Base-by-base conservation (phyloP, 1,284 basidiomycete genomes). In the Gomphus bonarii region DNA sequence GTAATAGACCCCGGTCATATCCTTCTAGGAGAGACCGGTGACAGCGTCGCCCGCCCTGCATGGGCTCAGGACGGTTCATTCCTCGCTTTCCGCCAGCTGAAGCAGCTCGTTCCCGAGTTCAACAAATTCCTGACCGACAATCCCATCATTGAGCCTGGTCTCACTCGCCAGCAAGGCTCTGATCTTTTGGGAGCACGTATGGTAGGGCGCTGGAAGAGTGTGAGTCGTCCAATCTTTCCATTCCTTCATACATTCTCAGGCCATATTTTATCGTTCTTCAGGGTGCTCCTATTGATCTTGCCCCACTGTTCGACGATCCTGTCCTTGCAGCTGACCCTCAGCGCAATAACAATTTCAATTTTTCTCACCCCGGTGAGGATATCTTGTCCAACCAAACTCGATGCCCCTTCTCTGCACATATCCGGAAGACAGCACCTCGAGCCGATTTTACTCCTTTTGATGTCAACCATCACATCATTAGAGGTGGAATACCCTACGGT, bases 151-250 rank as follows among this genome's bases (percentile, higher is more conserved):
- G 61, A 67, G 5, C 67, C 68, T 4, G 73, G 68, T 1, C 60
- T 78, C 14, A 57, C 72, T 2, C 60, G 60, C 2, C 64, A 73
- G 55, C 63, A 77, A 58, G 75, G 75, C 4, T 73, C 71, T 25
- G 78, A 76, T 36, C 67, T 79, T 7, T 68, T 79, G 10, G 79
- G 79, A 18, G 80, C 80, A 0, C 70, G 79, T 31, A 65, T 81
- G 47, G 66, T 82, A 14, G 80, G 80, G 2, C 70, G 80, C 3
- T 82, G 80, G 80, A 80, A 80, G 73, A 80, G 78, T 58, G 79
- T 74, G 64, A 35, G 69, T 67, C n/a, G 10, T 51, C 16, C 3
- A 20, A 42, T 28, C 12, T 38, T 48, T 30, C 2, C 8, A 40
- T n/a, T 7, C 6, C n/a, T 40, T 5, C 14, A 40, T 16, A 16